phyloP scores from a whole-genome alignment of 192 early-diverging fungal species.

The Oehlia diaphana region DNA sequence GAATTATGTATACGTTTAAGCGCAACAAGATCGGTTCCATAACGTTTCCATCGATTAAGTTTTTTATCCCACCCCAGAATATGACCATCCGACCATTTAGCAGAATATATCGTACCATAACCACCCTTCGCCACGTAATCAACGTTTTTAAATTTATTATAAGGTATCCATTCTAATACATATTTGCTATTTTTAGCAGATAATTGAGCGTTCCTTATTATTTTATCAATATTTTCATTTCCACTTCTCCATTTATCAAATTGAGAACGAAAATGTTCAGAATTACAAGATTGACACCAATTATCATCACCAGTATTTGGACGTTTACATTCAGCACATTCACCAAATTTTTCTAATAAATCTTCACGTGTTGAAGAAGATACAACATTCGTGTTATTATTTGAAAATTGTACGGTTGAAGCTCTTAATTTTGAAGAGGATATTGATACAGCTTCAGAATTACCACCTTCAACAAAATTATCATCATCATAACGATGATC shows the following conservation, averaged over 20 bases:
- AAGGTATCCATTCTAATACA: conserved; percentile 20
- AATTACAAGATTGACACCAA: conserved; percentile 12
- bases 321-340: background rate
- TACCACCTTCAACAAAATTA: background rate
- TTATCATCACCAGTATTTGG: background rate
- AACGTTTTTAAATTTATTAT: conserved; percentile 12
- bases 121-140: background rate
- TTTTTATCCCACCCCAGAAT: background rate
- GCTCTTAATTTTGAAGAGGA: background rate
- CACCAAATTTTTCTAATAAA: background rate
- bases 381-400: background rate
- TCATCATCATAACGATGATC: background rate
- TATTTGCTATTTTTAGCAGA: background rate
- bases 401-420: background rate
- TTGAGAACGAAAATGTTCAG: background rate
- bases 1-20: conserved; percentile 22
- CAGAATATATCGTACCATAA: conserved; percentile 15
- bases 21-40: background rate
- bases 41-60: background rate
- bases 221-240: background rate
- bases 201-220: conserved; percentile 2
- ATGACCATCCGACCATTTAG: background rate
- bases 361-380: background rate
- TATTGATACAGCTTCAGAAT: background rate
- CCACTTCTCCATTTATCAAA: conserved; percentile 8